Evolutionary conservation across 495 filamentous ascomycete genomes (phyloP), one percentile per base, ranked within the genome.

Genomic region (Trichoderma erinaceum): DNA sequence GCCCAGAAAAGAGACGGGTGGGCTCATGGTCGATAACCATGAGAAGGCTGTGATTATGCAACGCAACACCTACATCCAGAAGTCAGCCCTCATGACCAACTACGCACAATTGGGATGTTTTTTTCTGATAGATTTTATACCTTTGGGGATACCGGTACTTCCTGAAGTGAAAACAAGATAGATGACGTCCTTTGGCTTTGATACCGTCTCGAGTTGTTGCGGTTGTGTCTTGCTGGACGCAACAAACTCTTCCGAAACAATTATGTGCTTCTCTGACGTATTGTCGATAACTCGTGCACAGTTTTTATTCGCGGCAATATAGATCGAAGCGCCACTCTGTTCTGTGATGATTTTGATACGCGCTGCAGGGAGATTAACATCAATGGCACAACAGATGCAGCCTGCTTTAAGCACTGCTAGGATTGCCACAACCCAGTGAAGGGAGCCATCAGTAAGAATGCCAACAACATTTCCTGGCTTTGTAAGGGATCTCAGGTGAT

Each of bases 131-230:
- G 66, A 44, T 27, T 3, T 18, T 23, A 41, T 56, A 48, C 70
- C 72, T 69, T 74, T 74, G 23, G 73, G 72, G 35, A 64, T 56
- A 16, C 72, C 72, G n/a, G 70, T 75, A 15, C 68, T 69, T 16
- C 73, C 73, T 7, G 73, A 75, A 4, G 73, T 75, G 64, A 73
- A 75, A 27, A 71, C 67, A 5, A 73, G 43, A 61, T 73, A 75
- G 48, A 69, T 58, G 15, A 41, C 56, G 65, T 69, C 69, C 27
- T 58, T 64, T 38, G 63, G 56, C 46, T 35, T 63, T 18, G 41
- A 66, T 27, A 38, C 67, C 16, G 66, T 67, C 43, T 50, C 58
- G 63, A 63, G 27, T 70, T 43, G 18, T 56, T 50, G 44, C 25
- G 67, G 29, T 52, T 16, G 12, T 44, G 63, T 38, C 68, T 41